Base-by-base conservation (phyloP, 257 asterid species). In the Pogostemon cablin region DNA sequence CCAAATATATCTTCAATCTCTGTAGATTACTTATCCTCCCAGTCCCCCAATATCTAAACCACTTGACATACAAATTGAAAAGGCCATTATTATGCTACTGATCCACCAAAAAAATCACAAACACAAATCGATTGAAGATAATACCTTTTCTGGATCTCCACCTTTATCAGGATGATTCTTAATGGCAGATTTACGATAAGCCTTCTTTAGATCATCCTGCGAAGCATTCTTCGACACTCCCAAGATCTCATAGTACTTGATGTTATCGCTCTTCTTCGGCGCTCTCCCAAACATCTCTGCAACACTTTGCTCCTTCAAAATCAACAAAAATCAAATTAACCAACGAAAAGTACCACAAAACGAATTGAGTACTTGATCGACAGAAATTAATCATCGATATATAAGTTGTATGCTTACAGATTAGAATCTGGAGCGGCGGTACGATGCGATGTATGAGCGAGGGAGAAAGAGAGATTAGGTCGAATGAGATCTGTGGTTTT, bases 131-230 rank as follows among this genome's bases (percentile, higher is more conserved):
- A 38, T 38, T 4, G 6, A 46, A 20, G 48, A 8, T 2, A 4
- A 4, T 81, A 86, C 96, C 86, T 88, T 90, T 40, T 90, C 96
- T 3, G 96, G 95, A 80, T 90, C 96, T 9, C 96, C 96, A 5
- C 96, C 96, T 69, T 90, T 90, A 46, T 90, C 96, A 7, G 96
- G 96, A 62, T 90, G 96, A 9, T 90, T 90, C 68, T 90, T 90
- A 6, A 90, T 90, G 64, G 95, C 96, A 2, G 88, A 72, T 81
- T 88, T 90, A 53, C 89, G 89, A 70, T 90, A 90, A 9, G 96
- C 96, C 82, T 88, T 90, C 82, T 90, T 90, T 72, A 90, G 83
- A 73, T 86, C 95, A 44, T 88, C 95, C 67, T 68, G 91, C 4
- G 96, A 81, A 20, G 93, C 90, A 46, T 38, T 81, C 76, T 90